A percentile compares a stretch with the other conserved stretches of the same genome.
Evolutionary conservation across 352 stramenopile genomes (phyloP).

Genomic region (Thraustotheca clavata): DNA sequence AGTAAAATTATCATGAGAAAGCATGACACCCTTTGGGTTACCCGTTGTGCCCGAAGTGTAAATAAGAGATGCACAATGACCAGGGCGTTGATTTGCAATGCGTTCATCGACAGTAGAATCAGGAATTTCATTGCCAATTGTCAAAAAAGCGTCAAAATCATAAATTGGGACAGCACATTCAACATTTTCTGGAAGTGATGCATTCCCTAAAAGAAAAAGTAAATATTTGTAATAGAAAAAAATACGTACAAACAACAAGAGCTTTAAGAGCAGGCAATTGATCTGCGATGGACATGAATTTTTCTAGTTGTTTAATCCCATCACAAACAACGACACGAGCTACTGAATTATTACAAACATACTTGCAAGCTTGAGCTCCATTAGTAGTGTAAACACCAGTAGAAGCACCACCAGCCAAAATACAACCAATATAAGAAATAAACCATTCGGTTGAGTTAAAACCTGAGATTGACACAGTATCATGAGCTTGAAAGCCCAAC

Average conservation of each 20-base stretch:
- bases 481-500: constrained; percentile 52
- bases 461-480: constrained; percentile 74
- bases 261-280: constrained; percentile 62
- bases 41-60: constrained; percentile 73
- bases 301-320: constrained; percentile 51
- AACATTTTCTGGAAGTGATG: constrained; percentile 29
- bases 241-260: constrained; percentile 48
- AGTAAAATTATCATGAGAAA: constrained; percentile 40
- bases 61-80: constrained; percentile 74
- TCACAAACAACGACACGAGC: constrained; percentile 73
- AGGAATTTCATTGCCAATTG: constrained; percentile 32
- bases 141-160: constrained; percentile 48
- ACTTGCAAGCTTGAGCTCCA: constrained; percentile 56
- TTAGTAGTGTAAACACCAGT: constrained; percentile 84
- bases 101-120: constrained; percentile 29
- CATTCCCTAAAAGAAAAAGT: constrained; percentile 23
- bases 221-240: not conserved
- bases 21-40: constrained; percentile 58
- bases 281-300: constrained; percentile 55
- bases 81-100: constrained; percentile 51
- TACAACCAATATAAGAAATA: constrained; percentile 66
- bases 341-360: constrained; percentile 72
- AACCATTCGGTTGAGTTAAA: constrained; percentile 85
- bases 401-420: constrained; percentile 67
- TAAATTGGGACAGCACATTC: constrained; percentile 44